Conservation (phyloP, 169 alveolate genomes). For the Plasmodium reichenowi region DNA sequence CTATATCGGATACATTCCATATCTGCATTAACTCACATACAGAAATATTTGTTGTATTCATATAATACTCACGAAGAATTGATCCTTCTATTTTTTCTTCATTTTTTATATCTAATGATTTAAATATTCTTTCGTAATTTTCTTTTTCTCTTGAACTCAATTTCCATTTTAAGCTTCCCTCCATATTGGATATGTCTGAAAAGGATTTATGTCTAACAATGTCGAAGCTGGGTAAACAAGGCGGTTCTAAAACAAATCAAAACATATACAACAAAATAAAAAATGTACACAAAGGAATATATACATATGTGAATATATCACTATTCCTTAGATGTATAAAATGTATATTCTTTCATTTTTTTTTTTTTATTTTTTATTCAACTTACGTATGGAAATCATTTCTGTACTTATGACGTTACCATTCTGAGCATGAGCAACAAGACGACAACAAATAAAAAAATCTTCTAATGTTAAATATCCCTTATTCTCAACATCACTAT, state of each 20-base stretch:
- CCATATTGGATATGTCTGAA: slow-evolving; percentile 65
- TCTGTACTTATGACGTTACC: slow-evolving; percentile 75
- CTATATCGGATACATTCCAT: slow-evolving; percentile 65
- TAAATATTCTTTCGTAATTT: slow-evolving; percentile 32
- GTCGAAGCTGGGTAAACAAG: slow-evolving; percentile 63
- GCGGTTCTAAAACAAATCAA: slow-evolving; percentile 18
- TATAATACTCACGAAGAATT: slow-evolving; percentile 52
- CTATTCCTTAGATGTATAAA: neutral
- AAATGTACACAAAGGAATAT: neutral
- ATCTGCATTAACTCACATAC: slow-evolving; percentile 69
- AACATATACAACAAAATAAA: neutral
- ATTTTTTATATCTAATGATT: slow-evolving; percentile 49
- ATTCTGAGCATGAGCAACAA: slow-evolving; percentile 92
- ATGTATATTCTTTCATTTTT: neutral
- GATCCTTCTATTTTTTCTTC: slow-evolving; percentile 61
- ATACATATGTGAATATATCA: neutral
- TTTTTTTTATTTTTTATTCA: neutral
- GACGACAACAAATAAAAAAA: slow-evolving; percentile 88
- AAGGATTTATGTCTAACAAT: slow-evolving; percentile 64
- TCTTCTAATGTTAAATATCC: slow-evolving; percentile 88
- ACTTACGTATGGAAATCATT: slow-evolving; percentile 43
- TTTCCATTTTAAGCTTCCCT: slow-evolving; percentile 38
- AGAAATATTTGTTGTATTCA: slow-evolving; percentile 46
- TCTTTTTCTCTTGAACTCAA: slow-evolving; percentile 21
- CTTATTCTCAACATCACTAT: slow-evolving; percentile 83